Percentiles rank a stretch among this genome's conserved stretches.
Evolutionary conservation across 2,329 filamentous ascomycete genomes (phyloP).

Genomic region (Fusarium caatingaense): DNA sequence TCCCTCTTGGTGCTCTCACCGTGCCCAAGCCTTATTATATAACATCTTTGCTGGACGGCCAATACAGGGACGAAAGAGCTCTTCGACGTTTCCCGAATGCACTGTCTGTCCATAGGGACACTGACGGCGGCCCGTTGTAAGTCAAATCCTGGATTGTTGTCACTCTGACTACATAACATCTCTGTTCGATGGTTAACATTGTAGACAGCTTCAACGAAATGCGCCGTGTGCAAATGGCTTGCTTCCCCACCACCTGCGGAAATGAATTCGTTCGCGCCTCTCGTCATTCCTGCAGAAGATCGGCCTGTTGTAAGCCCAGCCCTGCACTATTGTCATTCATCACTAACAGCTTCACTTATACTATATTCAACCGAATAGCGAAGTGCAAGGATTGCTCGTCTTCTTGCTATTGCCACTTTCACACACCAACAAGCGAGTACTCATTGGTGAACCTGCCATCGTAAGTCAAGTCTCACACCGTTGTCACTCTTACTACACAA

Average conservation of each 20-base stretch:
- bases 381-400: not conserved
- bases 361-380: not conserved
- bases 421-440: not conserved
- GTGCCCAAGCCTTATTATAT: no score
- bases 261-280: not conserved
- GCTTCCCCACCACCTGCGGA: not conserved
- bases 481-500: not conserved
- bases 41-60: no score
- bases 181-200: rapidly evolving
- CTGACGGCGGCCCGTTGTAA: no score
- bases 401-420: rapidly evolving
- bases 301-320: not conserved
- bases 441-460: not conserved
- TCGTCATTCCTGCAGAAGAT: not conserved
- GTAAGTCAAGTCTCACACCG: not conserved
- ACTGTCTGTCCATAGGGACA: rapidly evolving
- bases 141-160: no score
- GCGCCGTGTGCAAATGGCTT: no score
- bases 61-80: no score
- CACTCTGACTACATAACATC: not conserved
- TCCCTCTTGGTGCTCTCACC: no score
- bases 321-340: not conserved
- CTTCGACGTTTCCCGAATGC: no score
- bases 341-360: not conserved
- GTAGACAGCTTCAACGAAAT: not conserved